Percentiles rank a stretch among this genome's conserved stretches.
These are phyloP conservation scores for Zymoseptoria pseudotritici DNA, from an alignment of 2,329 filamentous ascomycete species.

Conservation along the genomic window DNA sequence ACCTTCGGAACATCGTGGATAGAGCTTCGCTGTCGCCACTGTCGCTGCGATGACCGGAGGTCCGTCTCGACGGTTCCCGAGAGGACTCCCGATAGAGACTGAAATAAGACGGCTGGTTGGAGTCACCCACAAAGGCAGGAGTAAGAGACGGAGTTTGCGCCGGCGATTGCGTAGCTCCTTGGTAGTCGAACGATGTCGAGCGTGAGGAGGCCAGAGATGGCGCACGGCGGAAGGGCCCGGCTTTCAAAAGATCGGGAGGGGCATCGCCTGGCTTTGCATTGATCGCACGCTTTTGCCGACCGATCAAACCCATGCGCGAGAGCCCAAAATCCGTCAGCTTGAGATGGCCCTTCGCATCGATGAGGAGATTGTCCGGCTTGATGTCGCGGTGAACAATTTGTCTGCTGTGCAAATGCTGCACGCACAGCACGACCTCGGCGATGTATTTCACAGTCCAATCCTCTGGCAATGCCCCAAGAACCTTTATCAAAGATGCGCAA, in stretches of 20 bases:
- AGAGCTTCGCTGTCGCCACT: constrained; percentile 85
- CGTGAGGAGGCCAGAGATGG: constrained; percentile 82
- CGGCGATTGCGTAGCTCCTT: constrained; percentile 66
- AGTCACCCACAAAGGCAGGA: constrained; percentile 59
- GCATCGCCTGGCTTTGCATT: constrained; percentile 70
- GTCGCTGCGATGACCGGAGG: constrained; percentile 81
- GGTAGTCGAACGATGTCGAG: constrained; percentile 87
- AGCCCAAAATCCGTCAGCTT: constrained; percentile 97
- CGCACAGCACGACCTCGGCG: constrained; percentile 90
- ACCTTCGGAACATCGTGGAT: constrained; percentile 69
- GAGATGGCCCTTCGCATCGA: constrained; percentile 91
- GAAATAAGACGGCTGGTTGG: constrained; percentile 91
- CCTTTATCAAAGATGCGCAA: constrained; percentile 92
- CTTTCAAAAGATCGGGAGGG: constrained; percentile 86
- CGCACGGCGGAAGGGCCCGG: constrained; percentile 80
- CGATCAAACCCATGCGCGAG: constrained; percentile 93
- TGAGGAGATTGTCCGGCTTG: constrained; percentile 94
- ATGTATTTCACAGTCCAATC: constrained; percentile 98
- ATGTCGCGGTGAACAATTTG: constrained; percentile 95
- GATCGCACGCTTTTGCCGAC: constrained; percentile 87
- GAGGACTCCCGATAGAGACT: constrained; percentile 58
- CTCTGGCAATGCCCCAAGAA: constrained; percentile 83
- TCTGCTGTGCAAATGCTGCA: constrained; percentile 88
- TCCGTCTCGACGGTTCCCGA: constrained; percentile 54
- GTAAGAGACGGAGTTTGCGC: constrained; percentile 79